phyloP scores from a whole-genome alignment of 305 asterid species.

The Rubia tinctorum region DNA sequence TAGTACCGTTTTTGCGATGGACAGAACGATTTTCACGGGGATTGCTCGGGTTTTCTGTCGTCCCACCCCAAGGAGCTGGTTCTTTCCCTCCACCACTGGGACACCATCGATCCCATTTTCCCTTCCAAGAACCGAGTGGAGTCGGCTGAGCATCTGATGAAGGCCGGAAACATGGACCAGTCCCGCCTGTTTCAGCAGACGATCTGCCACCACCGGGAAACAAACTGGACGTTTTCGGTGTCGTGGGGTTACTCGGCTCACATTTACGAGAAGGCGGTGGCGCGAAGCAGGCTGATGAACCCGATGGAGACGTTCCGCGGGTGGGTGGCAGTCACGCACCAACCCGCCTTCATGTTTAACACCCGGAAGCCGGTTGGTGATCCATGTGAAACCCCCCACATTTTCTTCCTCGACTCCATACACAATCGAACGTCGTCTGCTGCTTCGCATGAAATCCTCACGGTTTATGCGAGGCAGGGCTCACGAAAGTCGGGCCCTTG shows the following conservation, averaged over 20 bases:
- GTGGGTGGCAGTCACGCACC: neutral
- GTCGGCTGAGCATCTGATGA: neutral
- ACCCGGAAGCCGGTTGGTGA: neutral
- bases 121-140: neutral
- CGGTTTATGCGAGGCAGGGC: neutral
- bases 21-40: neutral
- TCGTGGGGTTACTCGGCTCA: slow-evolving; percentile 1
- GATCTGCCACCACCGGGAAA: neutral
- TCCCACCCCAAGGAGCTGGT: neutral
- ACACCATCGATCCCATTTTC: neutral
- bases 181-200: neutral
- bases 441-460: neutral
- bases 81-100: neutral
- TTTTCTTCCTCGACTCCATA: neutral
- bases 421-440: neutral
- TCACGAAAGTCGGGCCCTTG: neutral
- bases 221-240: neutral
- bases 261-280: neutral
- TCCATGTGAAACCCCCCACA: neutral
- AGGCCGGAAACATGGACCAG: neutral
- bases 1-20: neutral
- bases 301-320: neutral
- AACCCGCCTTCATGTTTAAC: neutral
- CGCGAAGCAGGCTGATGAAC: neutral
- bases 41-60: neutral